phyloP scores from a whole-genome alignment of 164 flowering plant species.

The Tinospora cordifolia region DNA sequence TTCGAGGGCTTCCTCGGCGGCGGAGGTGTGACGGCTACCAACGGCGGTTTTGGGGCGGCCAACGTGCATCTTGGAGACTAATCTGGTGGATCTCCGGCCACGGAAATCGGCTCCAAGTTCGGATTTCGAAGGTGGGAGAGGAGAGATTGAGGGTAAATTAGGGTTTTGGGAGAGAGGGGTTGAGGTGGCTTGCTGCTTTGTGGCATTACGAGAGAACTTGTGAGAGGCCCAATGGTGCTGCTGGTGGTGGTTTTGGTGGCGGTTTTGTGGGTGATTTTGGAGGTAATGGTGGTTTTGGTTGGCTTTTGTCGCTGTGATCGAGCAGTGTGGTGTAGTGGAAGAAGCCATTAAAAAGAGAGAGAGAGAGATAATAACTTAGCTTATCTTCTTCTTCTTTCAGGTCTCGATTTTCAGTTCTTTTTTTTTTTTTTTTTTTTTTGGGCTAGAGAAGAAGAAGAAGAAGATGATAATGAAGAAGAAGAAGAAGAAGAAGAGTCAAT shows the following conservation, averaged over 20 bases:
- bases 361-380: background rate
- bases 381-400: no score
- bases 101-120: constrained; percentile 62
- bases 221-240: constrained; percentile 10
- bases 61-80: constrained; percentile 75
- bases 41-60: constrained; percentile 50
- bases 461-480: background rate
- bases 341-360: constrained; percentile 41
- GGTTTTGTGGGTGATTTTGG: constrained; percentile 22
- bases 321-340: constrained; percentile 61
- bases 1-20: constrained; percentile 67
- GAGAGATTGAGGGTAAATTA: constrained; percentile 22
- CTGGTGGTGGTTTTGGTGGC: constrained; percentile 16
- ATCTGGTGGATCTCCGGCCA: constrained; percentile 83
- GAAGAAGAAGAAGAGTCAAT: background rate
- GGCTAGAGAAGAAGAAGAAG: background rate
- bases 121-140: constrained; percentile 29
- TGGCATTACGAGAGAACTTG: constrained; percentile 31
- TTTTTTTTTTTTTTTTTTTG: background rate
- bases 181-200: background rate
- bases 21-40: constrained; percentile 43
- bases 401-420: background rate
- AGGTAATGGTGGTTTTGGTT: constrained; percentile 38
- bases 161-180: constrained; percentile 13
- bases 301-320: constrained; percentile 49